A percentile compares a stretch with the other conserved stretches of the same genome.
These are phyloP conservation scores for Candida khao-thaluensis DNA, from an alignment of 805 yeast species.

Conservation along the genomic window DNA sequence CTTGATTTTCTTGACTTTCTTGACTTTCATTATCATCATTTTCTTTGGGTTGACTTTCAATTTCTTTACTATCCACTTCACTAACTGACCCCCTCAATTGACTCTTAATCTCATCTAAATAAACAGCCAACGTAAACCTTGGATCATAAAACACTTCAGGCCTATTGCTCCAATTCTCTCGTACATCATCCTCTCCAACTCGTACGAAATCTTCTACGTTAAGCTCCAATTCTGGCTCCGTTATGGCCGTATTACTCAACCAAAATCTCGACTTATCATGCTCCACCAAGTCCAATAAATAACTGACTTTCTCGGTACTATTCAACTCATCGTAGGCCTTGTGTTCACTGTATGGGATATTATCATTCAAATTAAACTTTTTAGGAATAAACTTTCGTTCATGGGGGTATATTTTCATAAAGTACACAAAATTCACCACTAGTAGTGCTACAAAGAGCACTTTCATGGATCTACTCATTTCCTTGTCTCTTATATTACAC, in stretches of 20 bases:
- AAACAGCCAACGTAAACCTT: conserved; percentile 51
- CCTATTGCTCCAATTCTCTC: conserved; percentile 11
- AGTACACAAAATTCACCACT: conserved; percentile 21
- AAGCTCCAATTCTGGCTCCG: conserved; percentile 21
- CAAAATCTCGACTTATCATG: conserved; percentile 27
- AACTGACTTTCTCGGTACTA: conserved; percentile 19
- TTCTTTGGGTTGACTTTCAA: no score
- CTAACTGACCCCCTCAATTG: conserved; percentile 11
- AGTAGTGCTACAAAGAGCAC: conserved; percentile 20
- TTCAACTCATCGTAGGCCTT: conserved; percentile 18
- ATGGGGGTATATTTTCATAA: conserved; percentile 18
- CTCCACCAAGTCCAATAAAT: conserved; percentile 20
- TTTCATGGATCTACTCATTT: conserved; percentile 16
- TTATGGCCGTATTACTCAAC: conserved; percentile 28
- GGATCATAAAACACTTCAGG: conserved; percentile 52
- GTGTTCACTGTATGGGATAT: conserved; percentile 16
- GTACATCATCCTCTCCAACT: not conserved
- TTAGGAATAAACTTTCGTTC: not conserved
- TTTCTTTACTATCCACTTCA: no score
- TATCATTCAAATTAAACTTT: conserved; percentile 21
- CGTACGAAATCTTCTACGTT: conserved; percentile 20
- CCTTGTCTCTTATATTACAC: conserved; percentile 12
- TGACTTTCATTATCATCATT: not conserved
- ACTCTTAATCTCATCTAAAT: conserved; percentile 40
- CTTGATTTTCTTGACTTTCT: not conserved